Evolutionary conservation across 73 alveolate genomes (phyloP).

Genomic region (Paramecium octaurelia): DNA sequence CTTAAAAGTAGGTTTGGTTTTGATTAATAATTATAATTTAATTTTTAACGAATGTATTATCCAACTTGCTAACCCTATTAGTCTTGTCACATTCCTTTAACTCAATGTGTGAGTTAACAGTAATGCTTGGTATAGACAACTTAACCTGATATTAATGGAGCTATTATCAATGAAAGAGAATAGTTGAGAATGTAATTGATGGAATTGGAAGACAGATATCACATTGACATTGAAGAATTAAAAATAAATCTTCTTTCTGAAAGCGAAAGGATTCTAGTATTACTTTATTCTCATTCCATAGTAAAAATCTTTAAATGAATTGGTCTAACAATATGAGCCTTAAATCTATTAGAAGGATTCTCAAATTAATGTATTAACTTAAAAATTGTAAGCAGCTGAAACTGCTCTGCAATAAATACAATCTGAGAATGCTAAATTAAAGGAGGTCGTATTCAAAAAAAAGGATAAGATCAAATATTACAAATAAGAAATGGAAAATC

Average conservation of each 20-base stretch:
- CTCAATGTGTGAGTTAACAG: neutral
- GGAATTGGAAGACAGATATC: conserved; percentile 36
- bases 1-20: neutral
- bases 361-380: neutral
- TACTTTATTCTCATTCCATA: neutral
- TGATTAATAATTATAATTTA: neutral
- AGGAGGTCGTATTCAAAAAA: neutral
- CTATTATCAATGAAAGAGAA: neutral
- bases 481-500: conserved; percentile 13
- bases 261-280: conserved; percentile 38
- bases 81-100: neutral
- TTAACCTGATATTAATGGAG: conserved; percentile 17
- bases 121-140: neutral
- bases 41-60: conserved; percentile 26
- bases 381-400: neutral
- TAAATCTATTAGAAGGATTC: neutral
- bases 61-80: neutral
- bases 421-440: neutral
- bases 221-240: conserved; percentile 41
- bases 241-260: conserved; percentile 6
- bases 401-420: neutral
- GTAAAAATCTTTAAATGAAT: conserved; percentile 23
- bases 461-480: conserved; percentile 16
- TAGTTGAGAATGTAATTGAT: conserved; percentile 5
- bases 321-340: neutral